These are phyloP conservation scores for Immersiella caudata DNA, from an alignment of 495 filamentous ascomycete species.

Conservation along the genomic window DNA sequence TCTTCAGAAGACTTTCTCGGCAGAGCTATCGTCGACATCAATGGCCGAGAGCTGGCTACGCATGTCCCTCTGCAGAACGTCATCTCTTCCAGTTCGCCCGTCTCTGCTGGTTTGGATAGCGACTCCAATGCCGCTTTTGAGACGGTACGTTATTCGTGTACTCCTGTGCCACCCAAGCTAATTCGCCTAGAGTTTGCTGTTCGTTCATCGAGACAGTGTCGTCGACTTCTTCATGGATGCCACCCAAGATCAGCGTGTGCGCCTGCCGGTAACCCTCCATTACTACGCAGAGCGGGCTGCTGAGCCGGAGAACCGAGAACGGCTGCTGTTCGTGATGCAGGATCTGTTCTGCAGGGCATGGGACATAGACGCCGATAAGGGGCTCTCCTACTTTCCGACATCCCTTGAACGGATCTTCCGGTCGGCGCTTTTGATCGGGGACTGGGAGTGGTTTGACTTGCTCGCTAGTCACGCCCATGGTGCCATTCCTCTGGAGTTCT, in stretches of 20 bases:
- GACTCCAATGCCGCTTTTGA: neutral
- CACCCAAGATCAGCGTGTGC: neutral
- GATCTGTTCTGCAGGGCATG: constrained; percentile 22
- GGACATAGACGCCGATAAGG: constrained; percentile 15
- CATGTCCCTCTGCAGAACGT: constrained; percentile 21
- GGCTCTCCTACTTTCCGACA: constrained; percentile 16
- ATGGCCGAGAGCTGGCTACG: constrained; percentile 15
- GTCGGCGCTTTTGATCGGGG: constrained; percentile 13
- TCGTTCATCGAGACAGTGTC: constrained; percentile 28
- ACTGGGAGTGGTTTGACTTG: constrained; percentile 26
- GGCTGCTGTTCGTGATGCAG: constrained; percentile 20
- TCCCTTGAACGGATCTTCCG: constrained; percentile 17
- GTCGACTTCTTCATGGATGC: constrained; percentile 26
- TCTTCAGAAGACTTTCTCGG: constrained; percentile 15
- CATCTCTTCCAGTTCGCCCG: neutral
- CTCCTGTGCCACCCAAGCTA: neutral
- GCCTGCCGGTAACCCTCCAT: constrained; percentile 2
- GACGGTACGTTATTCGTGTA: neutral
- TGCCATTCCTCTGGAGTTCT: constrained; percentile 15
- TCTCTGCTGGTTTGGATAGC: neutral
- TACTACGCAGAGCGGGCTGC: constrained; percentile 4
- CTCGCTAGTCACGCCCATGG: constrained; percentile 11
- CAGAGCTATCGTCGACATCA: constrained; percentile 13
- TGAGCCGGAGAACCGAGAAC: constrained; percentile 2
- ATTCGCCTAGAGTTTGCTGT: constrained; percentile 22